Evolutionary conservation across 805 yeast genomes (phyloP).

Genomic region (Candida ascalaphidarum): DNA sequence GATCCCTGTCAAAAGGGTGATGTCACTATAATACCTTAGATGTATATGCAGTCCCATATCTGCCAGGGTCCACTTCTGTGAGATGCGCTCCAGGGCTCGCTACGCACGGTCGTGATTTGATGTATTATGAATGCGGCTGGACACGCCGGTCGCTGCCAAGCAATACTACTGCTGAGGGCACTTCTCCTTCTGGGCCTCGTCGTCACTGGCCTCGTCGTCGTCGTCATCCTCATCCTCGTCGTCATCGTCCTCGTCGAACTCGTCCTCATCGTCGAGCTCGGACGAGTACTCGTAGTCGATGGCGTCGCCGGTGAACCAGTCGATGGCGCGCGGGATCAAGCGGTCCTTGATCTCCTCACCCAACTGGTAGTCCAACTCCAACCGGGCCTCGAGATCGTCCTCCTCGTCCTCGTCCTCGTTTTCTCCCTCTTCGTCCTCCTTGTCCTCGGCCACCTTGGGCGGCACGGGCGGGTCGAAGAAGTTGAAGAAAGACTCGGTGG

Average conservation of each 20-base stretch:
- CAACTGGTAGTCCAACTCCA: slow-evolving; percentile 88
- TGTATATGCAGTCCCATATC: too few relatives aligned
- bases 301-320: slow-evolving; percentile 98
- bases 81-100: too few relatives aligned
- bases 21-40: too few relatives aligned
- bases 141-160: too few relatives aligned
- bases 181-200: slow-evolving; percentile 62
- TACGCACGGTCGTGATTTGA: too few relatives aligned
- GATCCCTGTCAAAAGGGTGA: too few relatives aligned
- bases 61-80: too few relatives aligned
- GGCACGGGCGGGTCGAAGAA: slow-evolving; percentile 92
- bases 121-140: too few relatives aligned
- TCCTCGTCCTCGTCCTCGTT: slow-evolving; percentile 49
- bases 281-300: slow-evolving; percentile 60
- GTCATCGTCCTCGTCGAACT: slow-evolving; percentile 51
- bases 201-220: slow-evolving; percentile 50
- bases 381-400: slow-evolving; percentile 69
- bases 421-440: slow-evolving; percentile 34
- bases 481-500: slow-evolving; percentile 92
- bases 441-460: slow-evolving; percentile 37
- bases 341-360: slow-evolving; percentile 97
- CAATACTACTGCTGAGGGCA: slow-evolving; percentile 68
- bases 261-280: slow-evolving; percentile 52
- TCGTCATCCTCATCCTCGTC: slow-evolving; percentile 55
- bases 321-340: slow-evolving; percentile 91